Base-by-base conservation (phyloP, 2,329 filamentous ascomycete genomes). In the Diaporthe vexans region DNA sequence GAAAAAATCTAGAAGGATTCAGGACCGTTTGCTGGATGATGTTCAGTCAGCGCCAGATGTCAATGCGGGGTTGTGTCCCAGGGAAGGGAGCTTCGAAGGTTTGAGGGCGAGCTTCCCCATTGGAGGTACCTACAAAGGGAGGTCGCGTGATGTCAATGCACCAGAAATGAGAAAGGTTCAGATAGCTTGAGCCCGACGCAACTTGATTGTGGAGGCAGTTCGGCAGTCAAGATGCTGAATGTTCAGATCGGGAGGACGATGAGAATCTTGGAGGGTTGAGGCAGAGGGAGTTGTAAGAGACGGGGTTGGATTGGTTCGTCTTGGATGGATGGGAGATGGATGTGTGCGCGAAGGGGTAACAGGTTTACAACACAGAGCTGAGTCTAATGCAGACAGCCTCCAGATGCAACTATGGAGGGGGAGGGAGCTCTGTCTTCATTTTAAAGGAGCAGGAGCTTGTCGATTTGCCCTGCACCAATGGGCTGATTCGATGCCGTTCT, bases 121-220 rank as follows among this genome's bases (percentile, higher is more conserved):
- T 26, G 57, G 57, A 29, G 46, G 37, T 52, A 63, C 70, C 26
- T 63, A 72, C 70, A 54, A 72, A 54, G 63, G 24, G 57, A 54
- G 33, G 57, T 56, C 57, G 51, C 57, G 70, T 72, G 70, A 72
- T 61, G 70, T 72, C 57, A 72, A 40, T 54, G 57, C 56, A 63
- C 35, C 35, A 43, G 57, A 33, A 21, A 54, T 35, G 35, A 48
- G 57, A 61, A 63, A 24, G 46, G 54, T 21, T 33, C 46, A 43
- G 57, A 61, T n/a, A 46, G 48, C n/a, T 37, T 40, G n/a, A n/a
- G 57, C 26, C 43, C 5, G 46, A 72, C 17, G 19, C 46, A 17
- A 63, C 57, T 54, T 35, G 52, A 63, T 54, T 54, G 69, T 33
- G 57, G 10, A 43, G 69, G 33, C 15, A 40, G 63, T 33, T 13